Evolutionary conservation across 2,329 filamentous ascomycete genomes (phyloP).

Genomic region (Cytospora paraplurivora): DNA sequence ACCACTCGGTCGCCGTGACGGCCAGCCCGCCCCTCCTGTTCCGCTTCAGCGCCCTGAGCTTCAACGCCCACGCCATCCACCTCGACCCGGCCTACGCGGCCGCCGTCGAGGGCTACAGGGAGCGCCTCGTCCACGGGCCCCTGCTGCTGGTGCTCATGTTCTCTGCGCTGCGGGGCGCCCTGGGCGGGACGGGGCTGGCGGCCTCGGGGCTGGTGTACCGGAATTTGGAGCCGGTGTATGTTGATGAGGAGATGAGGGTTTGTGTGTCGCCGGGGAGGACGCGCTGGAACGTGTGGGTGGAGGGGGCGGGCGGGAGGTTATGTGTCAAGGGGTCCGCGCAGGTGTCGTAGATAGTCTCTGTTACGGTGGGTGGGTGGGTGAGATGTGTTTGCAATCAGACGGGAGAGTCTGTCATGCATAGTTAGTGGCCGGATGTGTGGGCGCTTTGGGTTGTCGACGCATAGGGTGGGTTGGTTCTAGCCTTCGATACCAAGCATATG

Average conservation of each 20-base stretch:
- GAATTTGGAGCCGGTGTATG: constrained; percentile 81
- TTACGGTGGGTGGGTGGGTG: background rate
- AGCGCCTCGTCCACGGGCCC: constrained; percentile 84
- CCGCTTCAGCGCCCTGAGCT: constrained; percentile 86
- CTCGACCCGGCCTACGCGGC: constrained; percentile 72
- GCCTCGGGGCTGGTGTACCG: constrained; percentile 70
- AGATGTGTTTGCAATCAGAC: background rate
- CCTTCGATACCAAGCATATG: too few relatives aligned
- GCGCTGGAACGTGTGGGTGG: constrained; percentile 66
- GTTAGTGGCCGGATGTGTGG: too few relatives aligned
- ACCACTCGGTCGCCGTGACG: constrained; percentile 48
- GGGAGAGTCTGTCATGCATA: too few relatives aligned
- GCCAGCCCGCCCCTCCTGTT: constrained; percentile 77
- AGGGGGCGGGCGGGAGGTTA: constrained; percentile 61
- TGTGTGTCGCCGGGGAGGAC: constrained; percentile 57
- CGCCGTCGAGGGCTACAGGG: constrained; percentile 71
- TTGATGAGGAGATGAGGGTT: constrained; percentile 68
- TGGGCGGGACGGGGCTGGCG: constrained; percentile 31
- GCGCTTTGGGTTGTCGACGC: too few relatives aligned
- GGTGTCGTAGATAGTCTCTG: background rate
- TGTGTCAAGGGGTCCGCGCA: constrained; percentile 58
- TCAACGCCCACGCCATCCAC: constrained; percentile 92
- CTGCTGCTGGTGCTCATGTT: constrained; percentile 78
- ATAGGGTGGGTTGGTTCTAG: too few relatives aligned
- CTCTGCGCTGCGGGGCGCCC: constrained; percentile 55